phyloP scores from a whole-genome alignment of 2,329 filamentous ascomycete genomes.

The Lachnellula arida region DNA sequence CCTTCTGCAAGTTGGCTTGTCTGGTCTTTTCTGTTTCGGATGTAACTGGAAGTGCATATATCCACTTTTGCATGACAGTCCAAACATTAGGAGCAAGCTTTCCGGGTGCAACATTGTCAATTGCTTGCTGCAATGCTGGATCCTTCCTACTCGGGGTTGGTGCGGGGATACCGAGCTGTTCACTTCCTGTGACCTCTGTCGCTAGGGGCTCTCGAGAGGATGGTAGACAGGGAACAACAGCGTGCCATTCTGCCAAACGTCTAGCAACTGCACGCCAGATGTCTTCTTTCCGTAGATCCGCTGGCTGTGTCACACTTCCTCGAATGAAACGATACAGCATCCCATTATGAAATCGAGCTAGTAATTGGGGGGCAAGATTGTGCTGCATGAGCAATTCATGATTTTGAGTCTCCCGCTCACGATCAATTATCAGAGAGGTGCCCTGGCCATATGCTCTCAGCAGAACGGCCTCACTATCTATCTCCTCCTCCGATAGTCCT shows the following conservation, averaged over 20 bases:
- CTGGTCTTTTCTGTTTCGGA: conserved; percentile 66
- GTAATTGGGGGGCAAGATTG: conserved; percentile 76
- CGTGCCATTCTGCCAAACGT: conserved; percentile 90
- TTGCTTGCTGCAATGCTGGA: conserved; percentile 38
- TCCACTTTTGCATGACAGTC: conserved; percentile 96
- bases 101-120: conserved; percentile 53
- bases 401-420: conserved; percentile 73
- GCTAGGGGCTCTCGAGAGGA: conserved; percentile 25
- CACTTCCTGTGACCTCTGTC: conserved; percentile 36
- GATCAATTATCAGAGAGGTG: conserved; percentile 92
- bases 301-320: conserved; percentile 72
- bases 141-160: conserved; percentile 31
- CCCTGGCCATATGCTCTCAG: conserved; percentile 92
- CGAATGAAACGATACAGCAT: conserved; percentile 90
- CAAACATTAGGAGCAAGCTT: conserved; percentile 83
- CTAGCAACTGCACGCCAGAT: conserved; percentile 81
- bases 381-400: conserved; percentile 84
- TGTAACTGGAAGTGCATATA: conserved; percentile 71
- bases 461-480: conserved; percentile 81
- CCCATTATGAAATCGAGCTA: conserved; percentile 92
- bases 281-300: conserved; percentile 69
- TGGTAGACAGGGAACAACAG: conserved; percentile 56
- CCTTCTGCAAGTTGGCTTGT: conserved; percentile 64
- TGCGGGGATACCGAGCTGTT: conserved; percentile 24
- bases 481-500: conserved; percentile 67